These are phyloP conservation scores for Cyclotella atomus DNA, from an alignment of 108 stramenopile genomes.

Conservation along the genomic window DNA sequence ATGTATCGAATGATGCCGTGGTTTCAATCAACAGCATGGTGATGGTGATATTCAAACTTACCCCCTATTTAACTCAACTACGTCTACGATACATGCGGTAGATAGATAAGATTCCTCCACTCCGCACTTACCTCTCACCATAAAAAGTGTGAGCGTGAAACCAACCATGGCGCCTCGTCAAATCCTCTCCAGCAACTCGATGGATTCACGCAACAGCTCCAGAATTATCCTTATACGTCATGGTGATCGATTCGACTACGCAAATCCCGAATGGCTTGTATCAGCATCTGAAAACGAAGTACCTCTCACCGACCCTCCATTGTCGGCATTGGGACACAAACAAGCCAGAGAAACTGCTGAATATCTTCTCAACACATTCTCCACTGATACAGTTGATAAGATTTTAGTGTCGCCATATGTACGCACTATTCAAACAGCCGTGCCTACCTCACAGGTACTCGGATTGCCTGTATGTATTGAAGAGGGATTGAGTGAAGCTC, in stretches of 20 bases:
- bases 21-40: too few species aligned
- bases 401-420: constrained; percentile 52
- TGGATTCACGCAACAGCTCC: too few species aligned
- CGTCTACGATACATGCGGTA: too few species aligned
- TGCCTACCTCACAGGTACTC: constrained; percentile 28
- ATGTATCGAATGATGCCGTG: too few species aligned
- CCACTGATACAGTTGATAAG: not conserved
- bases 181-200: too few species aligned
- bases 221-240: constrained; percentile 70
- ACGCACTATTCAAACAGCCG: constrained; percentile 45
- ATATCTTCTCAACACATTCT: constrained; percentile 12
- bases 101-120: too few species aligned
- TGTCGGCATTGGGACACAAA: constrained; percentile 68
- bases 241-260: constrained; percentile 86
- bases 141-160: too few species aligned
- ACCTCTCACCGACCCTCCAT: constrained; percentile 63
- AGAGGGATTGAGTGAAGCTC: constrained; percentile 36
- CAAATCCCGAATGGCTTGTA: constrained; percentile 57
- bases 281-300: constrained; percentile 24
- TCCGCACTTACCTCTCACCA: too few species aligned
- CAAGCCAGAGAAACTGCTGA: constrained; percentile 77
- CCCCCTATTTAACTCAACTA: too few species aligned
- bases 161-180: too few species aligned
- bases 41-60: too few species aligned
- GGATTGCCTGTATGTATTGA: constrained; percentile 39